phyloP scores from a whole-genome alignment of 805 yeast species.

The Lachancea meyersii region DNA sequence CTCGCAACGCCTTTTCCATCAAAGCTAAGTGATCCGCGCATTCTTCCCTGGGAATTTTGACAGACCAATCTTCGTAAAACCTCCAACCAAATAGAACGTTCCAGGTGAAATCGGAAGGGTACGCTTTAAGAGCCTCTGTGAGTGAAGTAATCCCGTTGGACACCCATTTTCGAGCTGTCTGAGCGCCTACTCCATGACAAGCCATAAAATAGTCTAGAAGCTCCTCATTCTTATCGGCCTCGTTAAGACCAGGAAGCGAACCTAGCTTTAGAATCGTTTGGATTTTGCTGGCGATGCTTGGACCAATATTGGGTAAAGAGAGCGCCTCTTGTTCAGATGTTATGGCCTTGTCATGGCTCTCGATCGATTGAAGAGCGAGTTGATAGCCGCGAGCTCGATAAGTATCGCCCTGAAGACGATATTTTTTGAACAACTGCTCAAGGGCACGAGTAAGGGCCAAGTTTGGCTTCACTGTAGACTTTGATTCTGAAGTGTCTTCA shows the following conservation, averaged over 20 bases:
- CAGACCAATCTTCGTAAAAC: constrained; percentile 30
- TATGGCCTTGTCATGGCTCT: constrained; percentile 18
- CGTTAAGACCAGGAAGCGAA: constrained; percentile 20
- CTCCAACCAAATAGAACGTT: constrained; percentile 29
- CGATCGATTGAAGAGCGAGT: constrained; percentile 23
- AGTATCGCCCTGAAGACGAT: constrained; percentile 24
- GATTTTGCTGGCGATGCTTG: constrained; percentile 30
- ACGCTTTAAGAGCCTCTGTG: constrained; percentile 12
- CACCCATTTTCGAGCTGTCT: constrained; percentile 25
- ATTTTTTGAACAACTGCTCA: constrained; percentile 18
- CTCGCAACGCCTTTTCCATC: constrained; percentile 14
- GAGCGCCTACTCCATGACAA: constrained; percentile 29
- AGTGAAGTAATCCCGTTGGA: constrained; percentile 17
- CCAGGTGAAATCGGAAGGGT: constrained; percentile 24
- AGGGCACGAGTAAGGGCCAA: constrained; percentile 17
- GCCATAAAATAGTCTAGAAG: constrained; percentile 22
- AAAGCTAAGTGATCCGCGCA: constrained; percentile 19
- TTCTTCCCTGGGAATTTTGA: constrained; percentile 22
- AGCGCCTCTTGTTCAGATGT: constrained; percentile 26
- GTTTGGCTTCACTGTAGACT: constrained; percentile 10
- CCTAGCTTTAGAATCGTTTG: constrained; percentile 24
- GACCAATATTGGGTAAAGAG: constrained; percentile 10
- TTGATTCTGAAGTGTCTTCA: background rate
- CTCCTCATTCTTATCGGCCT: constrained; percentile 12
- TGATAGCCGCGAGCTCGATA: constrained; percentile 27